Conservation (phyloP, 129 eudicot species). For the Pulicaria dysenterica region DNA sequence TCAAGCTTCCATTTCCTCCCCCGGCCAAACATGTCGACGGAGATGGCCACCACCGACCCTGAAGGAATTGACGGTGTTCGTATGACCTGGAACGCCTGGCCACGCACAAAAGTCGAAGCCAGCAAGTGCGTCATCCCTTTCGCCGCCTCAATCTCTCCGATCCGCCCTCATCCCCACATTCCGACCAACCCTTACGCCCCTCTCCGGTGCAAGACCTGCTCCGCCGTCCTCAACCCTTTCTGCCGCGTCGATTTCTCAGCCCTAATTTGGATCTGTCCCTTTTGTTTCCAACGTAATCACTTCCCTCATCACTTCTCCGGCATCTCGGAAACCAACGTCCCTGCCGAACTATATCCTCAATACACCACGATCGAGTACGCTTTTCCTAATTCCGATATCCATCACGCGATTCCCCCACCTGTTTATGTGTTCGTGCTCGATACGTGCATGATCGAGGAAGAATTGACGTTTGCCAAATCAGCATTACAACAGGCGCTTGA, state of each 20-base stretch:
- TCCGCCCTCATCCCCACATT: slow-evolving; percentile 71
- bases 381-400: slow-evolving; percentile 22
- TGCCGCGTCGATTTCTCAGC: slow-evolving; percentile 77
- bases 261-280: slow-evolving; percentile 93
- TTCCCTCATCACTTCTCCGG: slow-evolving; percentile 81
- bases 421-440: slow-evolving; percentile 78
- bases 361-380: slow-evolving; percentile 61
- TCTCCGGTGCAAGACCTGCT: slow-evolving; percentile 79
- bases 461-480: slow-evolving; percentile 65
- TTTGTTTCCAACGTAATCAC: slow-evolving; percentile 79
- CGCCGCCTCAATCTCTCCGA: slow-evolving; percentile 82
- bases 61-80: slow-evolving; percentile 91
- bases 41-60: slow-evolving; percentile 68
- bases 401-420: slow-evolving; percentile 34
- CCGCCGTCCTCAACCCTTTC: slow-evolving; percentile 63
- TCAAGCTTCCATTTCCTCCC: slow-evolving; percentile 9
- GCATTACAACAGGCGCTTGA: slow-evolving; percentile 79
- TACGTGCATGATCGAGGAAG: slow-evolving; percentile 91
- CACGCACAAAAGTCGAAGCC: slow-evolving; percentile 77
- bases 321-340: slow-evolving; percentile 75
- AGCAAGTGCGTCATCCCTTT: slow-evolving; percentile 86
- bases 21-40: slow-evolving; percentile 58
- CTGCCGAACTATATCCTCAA: slow-evolving; percentile 83
- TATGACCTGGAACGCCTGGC: slow-evolving; percentile 87
- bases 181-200: slow-evolving; percentile 79